Base-by-base conservation (phyloP, 1,284 basidiomycete genomes). In the Boletellus deceptivus region DNA sequence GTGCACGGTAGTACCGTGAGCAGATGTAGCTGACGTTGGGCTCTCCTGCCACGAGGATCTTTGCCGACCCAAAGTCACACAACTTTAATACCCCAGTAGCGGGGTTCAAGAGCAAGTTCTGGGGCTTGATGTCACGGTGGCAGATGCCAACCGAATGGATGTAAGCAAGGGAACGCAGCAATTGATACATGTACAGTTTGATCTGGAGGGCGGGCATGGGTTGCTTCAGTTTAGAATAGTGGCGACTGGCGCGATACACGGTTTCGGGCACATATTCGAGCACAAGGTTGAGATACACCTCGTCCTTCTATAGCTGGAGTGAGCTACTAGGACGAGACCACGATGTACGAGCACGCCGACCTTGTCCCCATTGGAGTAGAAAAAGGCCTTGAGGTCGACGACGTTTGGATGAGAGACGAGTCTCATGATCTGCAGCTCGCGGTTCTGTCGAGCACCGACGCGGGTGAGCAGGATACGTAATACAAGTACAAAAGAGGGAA, bases 1-100 rank as follows among this genome's bases (percentile, higher is more conserved):
- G 97, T 46, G 96, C 97, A 62, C 96, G 89, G 77, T 99, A 99
- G 79, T 99, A 99, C 70, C 96, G 83, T 61, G 96, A 99, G 77
- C 96, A 99, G 69, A 99, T 99, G 75, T 99, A 99, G 74, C 89
- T 93, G 72, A 99, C 96, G 72, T 99, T 99, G 54, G 96, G 97
- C 72, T 99, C 96, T 52, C 95, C 95, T 13, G 93, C 87, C 40
- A 99, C 89, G 53, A 99, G 81, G 62, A 99, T 99, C 80, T 99
- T 99, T 55, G 96, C 96, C 18, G 92, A 96, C 48, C 96, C 96
- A 75, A 99, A 99, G 75, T 99, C 96, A 73, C 97, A 99, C 36
- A 99, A 80, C 77, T 99, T 99, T 64, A 99, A 82, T 20, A 99
- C 83, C 48, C 97, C 96, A 1, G 96, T 96, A 25, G 91, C 86